Conservation (phyloP, 73 alveolate species). For the Paramecium octaurelia region DNA sequence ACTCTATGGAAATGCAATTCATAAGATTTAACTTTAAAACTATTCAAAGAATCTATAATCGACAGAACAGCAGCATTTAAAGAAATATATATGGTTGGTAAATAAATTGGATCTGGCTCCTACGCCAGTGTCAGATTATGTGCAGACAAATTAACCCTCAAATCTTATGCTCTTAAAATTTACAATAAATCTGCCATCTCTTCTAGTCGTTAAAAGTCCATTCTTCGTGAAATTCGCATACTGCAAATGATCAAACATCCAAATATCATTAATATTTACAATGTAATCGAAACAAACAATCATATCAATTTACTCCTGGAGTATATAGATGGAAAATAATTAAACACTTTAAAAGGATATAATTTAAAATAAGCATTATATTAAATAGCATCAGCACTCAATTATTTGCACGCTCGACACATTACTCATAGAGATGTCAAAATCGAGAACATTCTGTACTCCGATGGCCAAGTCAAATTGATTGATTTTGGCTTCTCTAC, state of each 20-base stretch:
- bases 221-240: conserved; percentile 84
- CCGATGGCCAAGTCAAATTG: conserved; percentile 62
- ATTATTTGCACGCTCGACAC: conserved; percentile 69
- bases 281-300: conserved; percentile 84
- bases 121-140: conserved; percentile 80
- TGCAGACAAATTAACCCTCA: conserved; percentile 62
- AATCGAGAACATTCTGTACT: conserved; percentile 68
- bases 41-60: neutral
- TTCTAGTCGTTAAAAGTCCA: conserved; percentile 71
- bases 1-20: neutral
- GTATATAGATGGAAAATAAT: conserved; percentile 78
- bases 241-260: conserved; percentile 81
- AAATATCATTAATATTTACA: conserved; percentile 85
- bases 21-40: neutral
- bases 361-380: conserved; percentile 55
- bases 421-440: conserved; percentile 77
- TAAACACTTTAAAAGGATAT: conserved; percentile 63
- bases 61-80: conserved; percentile 29
- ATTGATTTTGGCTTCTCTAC: conserved; percentile 77
- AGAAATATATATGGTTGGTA: conserved; percentile 61
- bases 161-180: conserved; percentile 73
- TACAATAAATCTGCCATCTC: conserved; percentile 70
- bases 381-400: conserved; percentile 68
- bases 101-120: conserved; percentile 77
- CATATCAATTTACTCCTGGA: conserved; percentile 85